Evolutionary conservation across 1,284 basidiomycete genomes (phyloP).

Genomic region (Macrocystidia cucumis): DNA sequence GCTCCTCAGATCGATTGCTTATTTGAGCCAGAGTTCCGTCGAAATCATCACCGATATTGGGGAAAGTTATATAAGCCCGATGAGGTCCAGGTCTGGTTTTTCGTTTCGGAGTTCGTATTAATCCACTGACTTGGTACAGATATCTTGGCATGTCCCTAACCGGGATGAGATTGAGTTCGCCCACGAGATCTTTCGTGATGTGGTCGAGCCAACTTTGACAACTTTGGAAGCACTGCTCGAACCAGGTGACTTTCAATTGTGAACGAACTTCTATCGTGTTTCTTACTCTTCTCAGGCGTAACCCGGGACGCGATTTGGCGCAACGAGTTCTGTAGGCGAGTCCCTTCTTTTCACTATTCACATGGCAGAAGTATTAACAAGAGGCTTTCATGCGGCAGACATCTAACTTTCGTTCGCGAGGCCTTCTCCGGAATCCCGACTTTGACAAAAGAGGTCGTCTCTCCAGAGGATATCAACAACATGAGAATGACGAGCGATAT

Average conservation of each 20-base stretch:
- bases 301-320: slow-evolving; percentile 64
- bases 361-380: neutral
- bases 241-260: slow-evolving; percentile 23
- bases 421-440: slow-evolving; percentile 66
- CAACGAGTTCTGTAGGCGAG: slow-evolving; percentile 83
- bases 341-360: neutral
- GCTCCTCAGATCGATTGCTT: neutral
- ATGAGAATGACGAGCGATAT: slow-evolving; percentile 48
- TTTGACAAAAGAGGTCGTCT: slow-evolving; percentile 42
- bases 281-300: slow-evolving; percentile 17
- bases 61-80: slow-evolving; percentile 59
- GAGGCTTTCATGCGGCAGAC: slow-evolving; percentile 23
- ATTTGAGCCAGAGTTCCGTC: slow-evolving; percentile 49
- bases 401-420: slow-evolving; percentile 58
- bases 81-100: slow-evolving; percentile 41
- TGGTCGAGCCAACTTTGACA: slow-evolving; percentile 62
- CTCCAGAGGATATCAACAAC: slow-evolving; percentile 31
- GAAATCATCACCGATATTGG: slow-evolving; percentile 75
- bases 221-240: slow-evolving; percentile 56
- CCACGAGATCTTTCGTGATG: slow-evolving; percentile 62
- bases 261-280: slow-evolving; percentile 1
- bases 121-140: slow-evolving; percentile 35
- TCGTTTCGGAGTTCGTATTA: slow-evolving; percentile 1
- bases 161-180: slow-evolving; percentile 71
- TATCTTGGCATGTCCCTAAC: slow-evolving; percentile 75